Percentiles rank a stretch among this genome's conserved stretches.
Conservation (phyloP, 148 eudicot genomes). For the Fallopia convolvulus region DNA sequence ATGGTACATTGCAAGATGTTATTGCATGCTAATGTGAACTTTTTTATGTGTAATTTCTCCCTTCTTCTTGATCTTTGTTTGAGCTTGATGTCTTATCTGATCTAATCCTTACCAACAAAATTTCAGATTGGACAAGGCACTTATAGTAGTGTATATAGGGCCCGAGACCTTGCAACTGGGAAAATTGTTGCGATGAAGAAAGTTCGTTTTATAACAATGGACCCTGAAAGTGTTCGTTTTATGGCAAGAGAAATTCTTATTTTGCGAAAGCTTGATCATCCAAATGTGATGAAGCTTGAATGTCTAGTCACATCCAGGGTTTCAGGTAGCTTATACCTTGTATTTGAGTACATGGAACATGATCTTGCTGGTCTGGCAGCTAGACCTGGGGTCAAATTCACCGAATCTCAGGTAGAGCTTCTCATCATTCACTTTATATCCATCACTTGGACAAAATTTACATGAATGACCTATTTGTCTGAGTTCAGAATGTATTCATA, state of each 20-base stretch:
- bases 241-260: slow-evolving; percentile 54
- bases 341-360: slow-evolving; percentile 64
- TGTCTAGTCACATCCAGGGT: slow-evolving; percentile 49
- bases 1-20: neutral
- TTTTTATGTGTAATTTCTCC: neutral
- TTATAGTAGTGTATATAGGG: slow-evolving; percentile 56
- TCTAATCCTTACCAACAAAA: neutral
- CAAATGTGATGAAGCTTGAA: slow-evolving; percentile 59
- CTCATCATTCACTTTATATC: neutral
- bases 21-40: neutral
- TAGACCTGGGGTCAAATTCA: slow-evolving; percentile 36
- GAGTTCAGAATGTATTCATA: neutral
- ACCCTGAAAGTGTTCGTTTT: slow-evolving; percentile 64
- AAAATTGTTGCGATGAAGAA: slow-evolving; percentile 57
- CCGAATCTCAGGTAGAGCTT: slow-evolving; percentile 41
- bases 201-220: slow-evolving; percentile 58
- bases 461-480: neutral
- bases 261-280: slow-evolving; percentile 51
- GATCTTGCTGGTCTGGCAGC: slow-evolving; percentile 60
- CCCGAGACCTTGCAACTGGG: slow-evolving; percentile 51
- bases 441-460: neutral
- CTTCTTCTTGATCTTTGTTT: neutral
- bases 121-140: slow-evolving; percentile 73
- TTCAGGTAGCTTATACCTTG: slow-evolving; percentile 48
- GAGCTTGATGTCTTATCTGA: slow-evolving; percentile 12